Percentiles rank a stretch among this genome's conserved stretches.
phyloP scores from a whole-genome alignment of 768 basidiomycete genomes.

The Pleurotus tuber-regium region DNA sequence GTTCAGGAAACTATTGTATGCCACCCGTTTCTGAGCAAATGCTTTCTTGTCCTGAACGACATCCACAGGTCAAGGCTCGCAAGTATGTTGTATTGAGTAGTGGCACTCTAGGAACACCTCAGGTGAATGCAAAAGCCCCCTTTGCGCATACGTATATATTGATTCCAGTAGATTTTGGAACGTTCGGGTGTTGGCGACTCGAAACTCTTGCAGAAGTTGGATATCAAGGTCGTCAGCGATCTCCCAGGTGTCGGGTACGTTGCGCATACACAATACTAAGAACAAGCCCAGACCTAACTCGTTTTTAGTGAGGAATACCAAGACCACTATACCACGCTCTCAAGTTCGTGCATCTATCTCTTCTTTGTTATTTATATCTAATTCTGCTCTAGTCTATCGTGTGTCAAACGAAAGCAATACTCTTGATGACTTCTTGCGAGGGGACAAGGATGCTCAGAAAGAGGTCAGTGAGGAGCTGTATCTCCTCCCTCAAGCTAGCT shows the following conservation, averaged over 20 bases:
- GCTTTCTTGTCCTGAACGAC: neutral
- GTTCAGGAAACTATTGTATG: constrained; percentile 54
- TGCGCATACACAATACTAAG: neutral
- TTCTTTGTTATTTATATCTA: constrained; percentile 1
- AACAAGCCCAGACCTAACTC: neutral
- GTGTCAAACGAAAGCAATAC: constrained; percentile 65
- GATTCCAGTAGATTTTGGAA: constrained; percentile 51
- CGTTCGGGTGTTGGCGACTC: constrained; percentile 66
- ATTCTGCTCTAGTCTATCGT: constrained; percentile 48
- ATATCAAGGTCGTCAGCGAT: constrained; percentile 63
- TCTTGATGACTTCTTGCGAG: constrained; percentile 68
- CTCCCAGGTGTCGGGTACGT: constrained; percentile 68
- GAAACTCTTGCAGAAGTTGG: constrained; percentile 50
- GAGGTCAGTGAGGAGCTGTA: constrained; percentile 48
- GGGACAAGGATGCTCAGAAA: constrained; percentile 53
- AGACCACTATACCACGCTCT: constrained; percentile 72
- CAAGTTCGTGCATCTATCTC: constrained; percentile 34
- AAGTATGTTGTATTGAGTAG: constrained; percentile 65
- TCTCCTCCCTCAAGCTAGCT: too few relatives aligned
- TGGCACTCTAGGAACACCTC: constrained; percentile 69
- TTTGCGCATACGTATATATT: neutral
- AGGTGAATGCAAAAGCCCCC: constrained; percentile 18
- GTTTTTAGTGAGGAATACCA: constrained; percentile 60
- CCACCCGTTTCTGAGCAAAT: neutral
- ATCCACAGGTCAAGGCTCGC: constrained; percentile 43